These are phyloP conservation scores for Talaromyces sp. DNA, from an alignment of 2,329 filamentous ascomycete species.

Conservation along the genomic window DNA sequence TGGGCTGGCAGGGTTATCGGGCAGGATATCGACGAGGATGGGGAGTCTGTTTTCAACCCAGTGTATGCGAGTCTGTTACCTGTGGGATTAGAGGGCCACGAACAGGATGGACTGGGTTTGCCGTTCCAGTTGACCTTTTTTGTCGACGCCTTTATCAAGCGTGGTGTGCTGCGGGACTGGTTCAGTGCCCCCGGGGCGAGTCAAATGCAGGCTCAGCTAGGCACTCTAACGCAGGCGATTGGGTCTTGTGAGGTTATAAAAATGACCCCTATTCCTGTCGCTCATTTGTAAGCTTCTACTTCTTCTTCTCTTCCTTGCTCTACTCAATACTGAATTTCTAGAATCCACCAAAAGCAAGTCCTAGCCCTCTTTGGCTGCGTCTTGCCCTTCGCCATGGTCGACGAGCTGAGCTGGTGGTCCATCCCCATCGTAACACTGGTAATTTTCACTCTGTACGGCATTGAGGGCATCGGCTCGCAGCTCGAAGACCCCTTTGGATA, in stretches of 20 bases:
- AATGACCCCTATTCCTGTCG: constrained; percentile 60
- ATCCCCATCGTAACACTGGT: constrained; percentile 57
- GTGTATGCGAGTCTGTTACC: constrained; percentile 52
- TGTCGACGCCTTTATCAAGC: constrained; percentile 57
- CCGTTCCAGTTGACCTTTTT: constrained; percentile 59
- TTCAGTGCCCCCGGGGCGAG: constrained; percentile 57
- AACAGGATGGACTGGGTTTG: constrained; percentile 56
- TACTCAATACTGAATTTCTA: constrained; percentile 15
- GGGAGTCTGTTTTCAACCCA: constrained; percentile 31
- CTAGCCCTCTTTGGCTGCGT: constrained; percentile 58
- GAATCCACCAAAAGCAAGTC: constrained; percentile 62
- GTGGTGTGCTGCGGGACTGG: constrained; percentile 53
- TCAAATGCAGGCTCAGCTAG: constrained; percentile 56
- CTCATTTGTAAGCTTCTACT: constrained; percentile 46
- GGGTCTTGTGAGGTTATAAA: constrained; percentile 63
- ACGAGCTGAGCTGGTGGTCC: constrained; percentile 60
- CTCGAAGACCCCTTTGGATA: constrained; percentile 64
- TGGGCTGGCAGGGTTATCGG: constrained; percentile 25
- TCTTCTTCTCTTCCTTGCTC: background rate
- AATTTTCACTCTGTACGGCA: constrained; percentile 61
- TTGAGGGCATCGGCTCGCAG: constrained; percentile 60
- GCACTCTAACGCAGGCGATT: constrained; percentile 54
- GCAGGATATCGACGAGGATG: constrained; percentile 27
- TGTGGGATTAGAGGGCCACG: constrained; percentile 47
- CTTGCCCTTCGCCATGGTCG: constrained; percentile 60